Conservation (phyloP, 75 land plant species). For the Cunninghamia lanceolata region DNA sequence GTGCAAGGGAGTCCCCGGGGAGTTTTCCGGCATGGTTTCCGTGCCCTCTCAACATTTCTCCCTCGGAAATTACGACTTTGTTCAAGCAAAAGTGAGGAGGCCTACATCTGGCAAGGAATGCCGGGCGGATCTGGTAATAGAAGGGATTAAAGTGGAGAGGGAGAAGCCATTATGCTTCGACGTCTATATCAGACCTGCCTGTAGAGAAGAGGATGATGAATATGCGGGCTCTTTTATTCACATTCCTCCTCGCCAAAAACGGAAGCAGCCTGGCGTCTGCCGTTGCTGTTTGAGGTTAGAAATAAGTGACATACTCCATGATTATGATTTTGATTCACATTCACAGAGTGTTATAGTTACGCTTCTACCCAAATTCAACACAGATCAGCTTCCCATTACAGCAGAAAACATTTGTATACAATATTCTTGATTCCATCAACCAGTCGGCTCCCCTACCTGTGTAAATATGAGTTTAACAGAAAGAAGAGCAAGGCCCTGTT, state of each 20-base stretch:
- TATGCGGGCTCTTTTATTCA: neutral
- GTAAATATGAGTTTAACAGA: no score
- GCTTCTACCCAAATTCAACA: no score
- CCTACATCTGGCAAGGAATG: neutral
- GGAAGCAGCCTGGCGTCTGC: no score
- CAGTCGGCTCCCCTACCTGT: no score
- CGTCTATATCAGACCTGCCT: neutral
- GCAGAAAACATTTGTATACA: no score
- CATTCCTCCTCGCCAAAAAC: neutral
- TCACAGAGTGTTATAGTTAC: no score
- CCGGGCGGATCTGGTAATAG: neutral
- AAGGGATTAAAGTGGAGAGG: neutral
- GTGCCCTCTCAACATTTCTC: neutral
- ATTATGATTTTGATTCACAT: no score
- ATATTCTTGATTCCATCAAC: no score
- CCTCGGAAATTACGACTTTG: neutral
- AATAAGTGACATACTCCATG: neutral
- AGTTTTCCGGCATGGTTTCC: no score
- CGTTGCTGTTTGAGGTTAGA: neutral
- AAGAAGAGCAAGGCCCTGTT: no score
- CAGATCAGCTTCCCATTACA: no score
- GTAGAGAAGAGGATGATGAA: neutral
- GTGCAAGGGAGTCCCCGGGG: neutral
- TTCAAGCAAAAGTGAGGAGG: neutral
- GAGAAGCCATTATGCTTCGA: neutral